phyloP scores from a whole-genome alignment of 768 basidiomycete species.

The Suillus sp. region DNA sequence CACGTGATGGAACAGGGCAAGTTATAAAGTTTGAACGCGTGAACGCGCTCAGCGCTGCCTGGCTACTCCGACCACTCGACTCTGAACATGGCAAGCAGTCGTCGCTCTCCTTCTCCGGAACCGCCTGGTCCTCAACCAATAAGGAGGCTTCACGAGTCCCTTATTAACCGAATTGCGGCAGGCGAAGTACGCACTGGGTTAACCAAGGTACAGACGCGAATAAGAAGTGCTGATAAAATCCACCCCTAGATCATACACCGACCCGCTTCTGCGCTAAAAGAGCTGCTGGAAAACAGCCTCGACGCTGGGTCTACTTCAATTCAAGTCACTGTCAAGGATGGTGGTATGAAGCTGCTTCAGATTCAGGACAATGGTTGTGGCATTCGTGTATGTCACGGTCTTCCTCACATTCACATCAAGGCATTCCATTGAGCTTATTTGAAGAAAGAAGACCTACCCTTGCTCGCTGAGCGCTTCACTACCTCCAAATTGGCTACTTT shows the following conservation, averaged over 20 bases:
- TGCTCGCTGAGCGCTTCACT: slow-evolving; percentile 93
- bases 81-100: not conserved
- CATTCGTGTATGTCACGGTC: slow-evolving; percentile 65
- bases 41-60: not conserved
- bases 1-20: not conserved
- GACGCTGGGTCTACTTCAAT: slow-evolving; percentile 91
- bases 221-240: slow-evolving; percentile 19
- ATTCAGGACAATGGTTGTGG: slow-evolving; percentile 98
- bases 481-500: slow-evolving; percentile 91
- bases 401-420: not conserved
- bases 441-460: slow-evolving; percentile 84
- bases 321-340: slow-evolving; percentile 89
- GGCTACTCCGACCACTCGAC: not conserved
- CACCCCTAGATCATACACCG: slow-evolving; percentile 74
- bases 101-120: slow-evolving; percentile 18
- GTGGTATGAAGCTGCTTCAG: slow-evolving; percentile 91
- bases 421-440: slow-evolving; percentile 1
- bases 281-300: slow-evolving; percentile 92
- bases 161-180: slow-evolving; percentile 92
- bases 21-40: not conserved
- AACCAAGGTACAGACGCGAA: not conserved
- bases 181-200: slow-evolving; percentile 50
- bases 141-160: slow-evolving; percentile 72
- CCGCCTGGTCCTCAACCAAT: slow-evolving; percentile 62
- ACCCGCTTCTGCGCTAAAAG: slow-evolving; percentile 94